These are phyloP conservation scores for Coprinellus micaceus DNA, from an alignment of 768 basidiomycete genomes.

Conservation along the genomic window DNA sequence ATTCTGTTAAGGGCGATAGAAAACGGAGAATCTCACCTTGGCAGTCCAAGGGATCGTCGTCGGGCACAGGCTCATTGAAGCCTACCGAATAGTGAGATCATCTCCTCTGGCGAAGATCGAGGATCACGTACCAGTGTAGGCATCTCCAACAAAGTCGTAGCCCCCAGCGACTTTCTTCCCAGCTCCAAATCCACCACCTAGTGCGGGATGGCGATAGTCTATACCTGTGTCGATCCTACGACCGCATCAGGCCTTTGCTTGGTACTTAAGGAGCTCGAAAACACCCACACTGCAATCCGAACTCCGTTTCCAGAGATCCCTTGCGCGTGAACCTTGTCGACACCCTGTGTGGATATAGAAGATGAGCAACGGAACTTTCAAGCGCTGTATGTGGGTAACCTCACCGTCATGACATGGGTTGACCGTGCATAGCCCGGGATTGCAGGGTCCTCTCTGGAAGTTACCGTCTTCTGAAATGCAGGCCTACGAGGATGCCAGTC, in stretches of 20 bases:
- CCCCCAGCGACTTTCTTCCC: slow-evolving; percentile 51
- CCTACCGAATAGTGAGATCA: too few species aligned
- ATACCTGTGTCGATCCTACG: slow-evolving; percentile 26
- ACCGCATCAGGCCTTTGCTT: slow-evolving; percentile 51
- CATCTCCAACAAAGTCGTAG: slow-evolving; percentile 57
- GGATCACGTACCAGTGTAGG: slow-evolving; percentile 36
- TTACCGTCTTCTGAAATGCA: slow-evolving; percentile 37
- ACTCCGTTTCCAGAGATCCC: slow-evolving; percentile 62
- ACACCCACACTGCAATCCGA: slow-evolving; percentile 56
- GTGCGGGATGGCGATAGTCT: slow-evolving; percentile 53
- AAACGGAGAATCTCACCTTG: not conserved
- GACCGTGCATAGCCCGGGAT: slow-evolving; percentile 19
- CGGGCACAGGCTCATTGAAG: slow-evolving; percentile 49
- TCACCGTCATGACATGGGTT: slow-evolving; percentile 54
- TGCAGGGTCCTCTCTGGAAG: slow-evolving; percentile 36
- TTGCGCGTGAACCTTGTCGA: slow-evolving; percentile 60
- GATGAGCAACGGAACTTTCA: not conserved
- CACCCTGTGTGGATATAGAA: slow-evolving; percentile 36
- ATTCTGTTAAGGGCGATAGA: not conserved
- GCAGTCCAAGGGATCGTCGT: slow-evolving; percentile 49
- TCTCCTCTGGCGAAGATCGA: slow-evolving; percentile 22
- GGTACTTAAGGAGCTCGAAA: slow-evolving; percentile 8
- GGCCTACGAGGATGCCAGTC: slow-evolving; percentile 29
- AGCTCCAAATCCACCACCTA: slow-evolving; percentile 52
- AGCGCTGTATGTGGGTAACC: not conserved